Conservation (phyloP, 83 land plant genomes). For the Thuja plicata region DNA sequence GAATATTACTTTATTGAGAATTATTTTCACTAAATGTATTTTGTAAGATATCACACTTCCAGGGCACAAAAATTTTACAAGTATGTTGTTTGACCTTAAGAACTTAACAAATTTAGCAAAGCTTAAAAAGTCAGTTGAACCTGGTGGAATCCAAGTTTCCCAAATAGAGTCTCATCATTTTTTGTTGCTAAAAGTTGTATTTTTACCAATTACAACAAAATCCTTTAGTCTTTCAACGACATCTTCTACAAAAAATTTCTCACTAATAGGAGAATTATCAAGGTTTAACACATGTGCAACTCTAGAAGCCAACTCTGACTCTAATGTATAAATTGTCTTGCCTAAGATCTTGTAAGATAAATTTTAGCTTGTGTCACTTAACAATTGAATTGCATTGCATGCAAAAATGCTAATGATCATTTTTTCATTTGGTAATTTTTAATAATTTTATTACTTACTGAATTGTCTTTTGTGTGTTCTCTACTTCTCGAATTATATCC, state of each 20-base stretch:
- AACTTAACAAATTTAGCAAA: neutral
- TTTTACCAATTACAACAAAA: conserved; percentile 77
- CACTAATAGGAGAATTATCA: conserved; percentile 16
- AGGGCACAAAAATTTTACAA: neutral
- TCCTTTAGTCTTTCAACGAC: conserved; percentile 23
- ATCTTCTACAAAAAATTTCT: neutral
- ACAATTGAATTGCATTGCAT: neutral
- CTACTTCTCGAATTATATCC: conserved; percentile 47
- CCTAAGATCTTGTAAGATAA: conserved; percentile 43
- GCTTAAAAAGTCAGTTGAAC: no score
- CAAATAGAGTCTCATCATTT: conserved; percentile 25
- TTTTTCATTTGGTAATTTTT: neutral
- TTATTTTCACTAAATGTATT: neutral
- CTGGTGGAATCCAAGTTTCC: no score
- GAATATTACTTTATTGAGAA: neutral
- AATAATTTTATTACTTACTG: conserved; percentile 34
- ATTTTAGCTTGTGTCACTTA: conserved; percentile 3
- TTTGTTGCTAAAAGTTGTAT: conserved; percentile 84
- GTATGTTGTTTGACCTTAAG: neutral
- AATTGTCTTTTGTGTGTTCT: conserved; percentile 46
- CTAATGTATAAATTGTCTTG: conserved; percentile 41
- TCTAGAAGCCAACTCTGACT: conserved; percentile 46
- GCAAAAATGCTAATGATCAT: neutral
- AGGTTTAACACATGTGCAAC: conserved; percentile 22
- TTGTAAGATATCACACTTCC: neutral